Evolutionary conservation across 1,139 yeast species (phyloP).

Genomic region (Blastobotrys apis): DNA sequence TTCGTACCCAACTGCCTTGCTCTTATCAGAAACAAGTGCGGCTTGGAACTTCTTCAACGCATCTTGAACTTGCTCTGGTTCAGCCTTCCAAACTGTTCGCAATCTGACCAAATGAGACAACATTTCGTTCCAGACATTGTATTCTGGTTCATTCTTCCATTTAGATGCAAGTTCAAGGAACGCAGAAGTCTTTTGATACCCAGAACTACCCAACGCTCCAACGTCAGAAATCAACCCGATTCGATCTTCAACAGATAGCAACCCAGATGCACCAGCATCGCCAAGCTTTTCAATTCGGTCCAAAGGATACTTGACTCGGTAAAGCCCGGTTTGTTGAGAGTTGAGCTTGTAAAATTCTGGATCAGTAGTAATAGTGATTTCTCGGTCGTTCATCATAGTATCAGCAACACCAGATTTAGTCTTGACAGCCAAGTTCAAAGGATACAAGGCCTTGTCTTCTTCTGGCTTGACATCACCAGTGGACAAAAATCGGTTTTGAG

Average conservation of each 20-base stretch:
- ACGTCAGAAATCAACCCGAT: constrained; percentile 85
- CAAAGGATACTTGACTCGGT: constrained; percentile 71
- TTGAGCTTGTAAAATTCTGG: constrained; percentile 70
- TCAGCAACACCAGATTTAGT: constrained; percentile 65
- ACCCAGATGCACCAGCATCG: constrained; percentile 59
- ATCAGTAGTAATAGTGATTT: constrained; percentile 40
- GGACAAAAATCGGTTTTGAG: constrained; percentile 53
- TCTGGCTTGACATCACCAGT: constrained; percentile 50
- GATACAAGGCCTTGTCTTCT: constrained; percentile 55
- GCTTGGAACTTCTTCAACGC: constrained; percentile 58
- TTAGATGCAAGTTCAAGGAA: constrained; percentile 59
- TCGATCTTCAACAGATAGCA: constrained; percentile 75
- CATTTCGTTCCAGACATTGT: constrained; percentile 67
- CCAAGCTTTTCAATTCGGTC: constrained; percentile 74
- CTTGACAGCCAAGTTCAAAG: constrained; percentile 76
- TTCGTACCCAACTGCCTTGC: constrained; percentile 60
- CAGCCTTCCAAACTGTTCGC: constrained; percentile 66
- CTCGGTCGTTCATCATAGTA: constrained; percentile 52
- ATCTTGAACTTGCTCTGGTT: constrained; percentile 50
- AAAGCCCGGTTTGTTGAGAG: constrained; percentile 79
- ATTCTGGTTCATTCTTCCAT: constrained; percentile 55
- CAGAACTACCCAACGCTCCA: constrained; percentile 65
- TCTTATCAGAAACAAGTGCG: constrained; percentile 56
- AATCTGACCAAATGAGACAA: constrained; percentile 51
- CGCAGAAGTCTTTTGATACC: constrained; percentile 63